Evolutionary conservation across 306 rosid species (phyloP), one percentile per base, ranked within the genome.

Genomic region (Vigna reflexopilosa): DNA sequence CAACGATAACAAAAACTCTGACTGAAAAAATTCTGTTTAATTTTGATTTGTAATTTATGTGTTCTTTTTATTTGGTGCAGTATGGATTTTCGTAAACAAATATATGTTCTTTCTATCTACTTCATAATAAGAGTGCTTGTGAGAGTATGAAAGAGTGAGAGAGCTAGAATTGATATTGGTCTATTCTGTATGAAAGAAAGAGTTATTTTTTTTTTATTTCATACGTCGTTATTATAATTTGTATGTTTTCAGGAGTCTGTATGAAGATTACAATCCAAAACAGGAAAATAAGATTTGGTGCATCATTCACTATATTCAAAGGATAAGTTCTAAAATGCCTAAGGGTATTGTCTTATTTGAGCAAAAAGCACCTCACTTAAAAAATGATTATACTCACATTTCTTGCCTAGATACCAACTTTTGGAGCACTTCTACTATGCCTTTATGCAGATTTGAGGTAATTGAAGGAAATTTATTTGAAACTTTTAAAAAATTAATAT

Each of bases 211-310:
- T 69, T 55, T 77, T 79, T 71, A 47, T 66, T 71, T 75, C 64
- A 32, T 15, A 49, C 17, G 45, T 40, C 30, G 17, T 59, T 45
- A 15, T 15, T 59, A 5, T 15, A 32, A 14, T 55, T 67, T 36
- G 38, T 85, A 72, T 70, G 1, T 77, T 88, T 87, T 81, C 89
- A 95, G 97, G 89, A 69, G 85, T 86, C 86, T 95, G 72, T 87
- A 73, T 77, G 88, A 88, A n/a, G 73, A 83, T 75, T 80, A 86
- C 82, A 82, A 69, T 65, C 72, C 79, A 72, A 91, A 75, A 65
- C 98, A 89, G 83, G 91, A 92, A 88, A 87, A 58, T 80, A 95
- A 95, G 96, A 87, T 95, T 82, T 57, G 83, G 82, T 95, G 98
- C 86, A 81, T 92, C 20, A 57, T 89, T 77, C 98, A 92, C 83